A percentile compares a stretch with the other conserved stretches of the same genome.
Evolutionary conservation across 345 rosid species (phyloP).

Genomic region (Populus euphratica): DNA sequence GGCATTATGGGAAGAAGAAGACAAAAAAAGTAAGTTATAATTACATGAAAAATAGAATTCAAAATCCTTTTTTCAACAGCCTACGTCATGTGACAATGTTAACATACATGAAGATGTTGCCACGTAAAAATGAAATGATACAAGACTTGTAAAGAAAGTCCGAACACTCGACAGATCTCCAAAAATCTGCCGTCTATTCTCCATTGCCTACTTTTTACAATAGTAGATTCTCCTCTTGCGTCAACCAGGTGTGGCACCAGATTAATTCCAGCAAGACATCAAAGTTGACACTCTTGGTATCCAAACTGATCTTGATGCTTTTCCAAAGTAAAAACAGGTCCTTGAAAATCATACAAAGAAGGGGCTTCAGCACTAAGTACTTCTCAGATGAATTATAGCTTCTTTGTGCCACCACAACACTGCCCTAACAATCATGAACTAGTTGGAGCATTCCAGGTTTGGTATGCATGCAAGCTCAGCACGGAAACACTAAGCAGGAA

Average conservation of each 20-base stretch:
- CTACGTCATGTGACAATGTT: slow-evolving; percentile 7
- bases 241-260: neutral
- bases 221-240: neutral
- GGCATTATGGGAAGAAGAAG: neutral
- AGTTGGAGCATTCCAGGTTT: neutral
- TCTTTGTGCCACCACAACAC: neutral
- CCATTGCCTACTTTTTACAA: neutral
- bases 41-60: slow-evolving; percentile 5
- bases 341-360: neutral
- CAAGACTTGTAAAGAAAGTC: neutral
- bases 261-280: neutral
- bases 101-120: slow-evolving; percentile 2
- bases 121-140: slow-evolving; percentile 17
- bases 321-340: neutral
- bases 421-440: neutral
- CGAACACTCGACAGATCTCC: neutral
- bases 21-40: neutral
- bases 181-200: neutral
- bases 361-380: neutral
- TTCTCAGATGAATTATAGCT: neutral
- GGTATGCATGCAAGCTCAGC: neutral
- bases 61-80: slow-evolving; percentile 13
- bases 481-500: neutral
- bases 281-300: neutral
- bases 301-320: neutral